Evolutionary conservation across 495 filamentous ascomycete species (phyloP), one percentile per base, ranked within the genome.

Genomic region (Annulohypoxylon bovei): DNA sequence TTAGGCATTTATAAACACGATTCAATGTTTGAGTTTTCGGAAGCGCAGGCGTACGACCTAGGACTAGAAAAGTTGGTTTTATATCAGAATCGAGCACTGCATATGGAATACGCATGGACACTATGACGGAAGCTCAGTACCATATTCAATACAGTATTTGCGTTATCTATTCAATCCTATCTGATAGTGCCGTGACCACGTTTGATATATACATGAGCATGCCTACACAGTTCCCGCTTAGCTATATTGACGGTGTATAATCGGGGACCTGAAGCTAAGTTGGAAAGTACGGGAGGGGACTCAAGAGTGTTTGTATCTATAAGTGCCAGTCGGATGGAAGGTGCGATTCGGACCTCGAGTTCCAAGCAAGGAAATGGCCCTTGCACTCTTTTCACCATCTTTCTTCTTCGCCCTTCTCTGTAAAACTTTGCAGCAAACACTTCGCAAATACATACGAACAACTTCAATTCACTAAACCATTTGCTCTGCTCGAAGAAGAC

Each of bases 21-120:
- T 22, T 54, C 7, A 20, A 6, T 53, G 79, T 30, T 56, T 83
- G 62, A 74, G 73, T 57, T 67, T 65, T 39, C 57, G 80, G 50
- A 78, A 82, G 74, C 75, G 73, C 4, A 33, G 52, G 60, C 47
- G 35, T 47, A 55, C 18, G 6, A 8, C 22, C 37, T 18, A 42
- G 22, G 16, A 11, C 61, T 27, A 30, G 54, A 6, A 25, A 53
- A 58, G 5, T 62, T 37, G 56, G 22, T 1, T 30, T 47, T 50
- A 5, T 37, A 49, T 65, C 25, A 33, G 18, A 58, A 32, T 18
- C 6, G 27, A 33, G 40, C 27, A 22, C n/a, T 37, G 9, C 27
- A 47, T 56, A 56, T 18, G 16, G 46, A 4, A 47, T 46, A 47
- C 37, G 16, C 28, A 55, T 33, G 28, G 22, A 28, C 37, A 47